A percentile compares a stretch with the other conserved stretches of the same genome.
phyloP scores from a whole-genome alignment of 2,329 filamentous ascomycete species.

The Hypoxylon sp. region DNA sequence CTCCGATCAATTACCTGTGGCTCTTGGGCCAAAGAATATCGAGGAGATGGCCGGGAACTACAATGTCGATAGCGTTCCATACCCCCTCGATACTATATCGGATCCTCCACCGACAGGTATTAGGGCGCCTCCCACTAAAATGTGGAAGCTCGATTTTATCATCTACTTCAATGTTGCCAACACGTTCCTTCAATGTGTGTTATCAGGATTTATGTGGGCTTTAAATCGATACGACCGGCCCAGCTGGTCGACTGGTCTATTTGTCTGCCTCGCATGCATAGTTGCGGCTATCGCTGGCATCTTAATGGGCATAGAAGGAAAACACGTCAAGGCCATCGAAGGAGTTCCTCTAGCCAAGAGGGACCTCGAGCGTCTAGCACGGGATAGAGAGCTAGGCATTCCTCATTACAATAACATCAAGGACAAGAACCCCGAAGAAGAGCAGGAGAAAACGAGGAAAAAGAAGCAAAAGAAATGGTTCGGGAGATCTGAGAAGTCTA shows the following conservation, averaged over 20 bases:
- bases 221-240: constrained; percentile 81
- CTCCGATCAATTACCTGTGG: constrained; percentile 70
- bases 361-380: constrained; percentile 65
- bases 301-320: constrained; percentile 80
- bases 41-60: constrained; percentile 57
- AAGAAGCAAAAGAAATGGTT: constrained; percentile 50
- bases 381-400: constrained; percentile 69
- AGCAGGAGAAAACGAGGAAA: constrained; percentile 57
- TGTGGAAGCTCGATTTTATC: constrained; percentile 85
- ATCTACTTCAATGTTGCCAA: constrained; percentile 85
- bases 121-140: constrained; percentile 74
- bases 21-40: constrained; percentile 68
- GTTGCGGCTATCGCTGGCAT: constrained; percentile 78
- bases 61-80: constrained; percentile 68
- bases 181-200: constrained; percentile 80
- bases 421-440: constrained; percentile 65
- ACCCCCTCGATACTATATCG: constrained; percentile 74
- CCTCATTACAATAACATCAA: constrained; percentile 71
- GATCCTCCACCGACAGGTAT: constrained; percentile 78
- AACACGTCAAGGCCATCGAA: constrained; percentile 78
- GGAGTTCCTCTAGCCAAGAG: constrained; percentile 74
- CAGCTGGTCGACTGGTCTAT: constrained; percentile 83
- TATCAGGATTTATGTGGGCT: constrained; percentile 88
- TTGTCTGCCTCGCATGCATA: constrained; percentile 80
- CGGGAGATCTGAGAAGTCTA: constrained; percentile 41